Evolutionary conservation across 495 filamentous ascomycete genomes (phyloP), one percentile per base, ranked within the genome.

Genomic region (Podospora pseudocomata): DNA sequence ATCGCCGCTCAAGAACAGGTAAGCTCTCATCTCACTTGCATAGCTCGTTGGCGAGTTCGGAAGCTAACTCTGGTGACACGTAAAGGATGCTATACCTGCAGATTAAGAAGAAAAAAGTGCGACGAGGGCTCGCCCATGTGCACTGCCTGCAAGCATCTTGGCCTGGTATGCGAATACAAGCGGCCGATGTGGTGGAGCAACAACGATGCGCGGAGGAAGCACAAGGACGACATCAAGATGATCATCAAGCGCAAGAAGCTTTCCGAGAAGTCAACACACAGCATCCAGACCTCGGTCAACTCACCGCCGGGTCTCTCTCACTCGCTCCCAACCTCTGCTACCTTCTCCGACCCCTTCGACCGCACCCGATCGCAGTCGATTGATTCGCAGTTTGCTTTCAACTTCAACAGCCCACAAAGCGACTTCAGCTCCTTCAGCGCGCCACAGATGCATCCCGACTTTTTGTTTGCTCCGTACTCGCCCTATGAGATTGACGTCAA

Each of bases 191-290:
- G 95, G 95, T 99, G 95, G 95, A 91, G 89, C 78, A 97, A 91
- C 82, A 89, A 90, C 72, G 93, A 96, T 69, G 87, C 90, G 79
- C 85, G 95, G 68, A 87, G 89, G 72, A 76, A 89, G 27, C 92
- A 97, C 76, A 99, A 99, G 84, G 95, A 97, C 76, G 82, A 87
- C 23, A 94, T 99, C 82, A 99, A 99, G 86, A 89, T 90, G 81
- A 92, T 94, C 79, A 99, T 99, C 82, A 96, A 96, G 86, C 88
- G 92, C 65, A 97, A 93, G 69, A 97, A 98, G 86, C 84, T 94
- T 68, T 87, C 90, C 54, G 94, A 98, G 81, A 95, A 97, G 86
- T 84, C 84, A 55, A 81, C 86, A 58, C 82, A 86, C 70, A 80
- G 79, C 67, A 85, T 86, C 69, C 82, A 84, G 74, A 84, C 80